phyloP scores from a whole-genome alignment of 1,139 yeast species.

The Debaryomyces psychrophilus region DNA sequence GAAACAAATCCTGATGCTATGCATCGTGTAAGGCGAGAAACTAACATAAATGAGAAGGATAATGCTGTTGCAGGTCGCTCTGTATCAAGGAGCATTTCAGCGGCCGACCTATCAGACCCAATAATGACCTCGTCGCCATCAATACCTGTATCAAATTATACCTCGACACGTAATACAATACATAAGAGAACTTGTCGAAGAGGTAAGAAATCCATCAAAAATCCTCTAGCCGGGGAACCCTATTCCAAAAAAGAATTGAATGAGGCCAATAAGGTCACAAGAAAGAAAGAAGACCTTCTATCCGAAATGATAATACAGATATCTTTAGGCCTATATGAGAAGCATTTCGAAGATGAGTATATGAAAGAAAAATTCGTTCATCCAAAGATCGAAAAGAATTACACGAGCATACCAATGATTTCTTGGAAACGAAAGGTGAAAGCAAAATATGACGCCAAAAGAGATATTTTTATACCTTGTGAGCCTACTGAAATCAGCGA shows the following conservation, averaged over 20 bases:
- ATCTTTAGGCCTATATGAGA: conserved; percentile 15
- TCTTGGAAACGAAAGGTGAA: conserved; percentile 39
- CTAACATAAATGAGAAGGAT: neutral
- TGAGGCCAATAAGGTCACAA: conserved; percentile 51
- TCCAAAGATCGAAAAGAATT: conserved; percentile 15
- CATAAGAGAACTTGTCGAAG: neutral
- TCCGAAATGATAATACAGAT: conserved; percentile 52
- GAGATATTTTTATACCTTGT: conserved; percentile 60
- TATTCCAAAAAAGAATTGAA: conserved; percentile 40
- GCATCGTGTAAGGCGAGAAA: neutral
- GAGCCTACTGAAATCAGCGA: conserved; percentile 44
- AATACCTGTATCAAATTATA: neutral
- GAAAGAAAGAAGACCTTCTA: conserved; percentile 54
- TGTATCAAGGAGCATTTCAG: too few relatives aligned
- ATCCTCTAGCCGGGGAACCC: conserved; percentile 11
- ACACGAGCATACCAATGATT: conserved; percentile 30
- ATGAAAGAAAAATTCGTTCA: conserved; percentile 17
- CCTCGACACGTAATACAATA: neutral
- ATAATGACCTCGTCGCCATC: conserved; percentile 9
- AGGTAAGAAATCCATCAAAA: conserved; percentile 8
- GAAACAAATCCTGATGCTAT: neutral
- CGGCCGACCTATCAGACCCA: conserved; percentile 12
- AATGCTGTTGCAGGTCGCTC: neutral
- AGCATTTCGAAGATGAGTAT: conserved; percentile 17
- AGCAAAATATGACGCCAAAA: conserved; percentile 45